Conservation (phyloP, 2,329 filamentous ascomycete genomes). For the Magnaporthiopsis rhizophila region DNA sequence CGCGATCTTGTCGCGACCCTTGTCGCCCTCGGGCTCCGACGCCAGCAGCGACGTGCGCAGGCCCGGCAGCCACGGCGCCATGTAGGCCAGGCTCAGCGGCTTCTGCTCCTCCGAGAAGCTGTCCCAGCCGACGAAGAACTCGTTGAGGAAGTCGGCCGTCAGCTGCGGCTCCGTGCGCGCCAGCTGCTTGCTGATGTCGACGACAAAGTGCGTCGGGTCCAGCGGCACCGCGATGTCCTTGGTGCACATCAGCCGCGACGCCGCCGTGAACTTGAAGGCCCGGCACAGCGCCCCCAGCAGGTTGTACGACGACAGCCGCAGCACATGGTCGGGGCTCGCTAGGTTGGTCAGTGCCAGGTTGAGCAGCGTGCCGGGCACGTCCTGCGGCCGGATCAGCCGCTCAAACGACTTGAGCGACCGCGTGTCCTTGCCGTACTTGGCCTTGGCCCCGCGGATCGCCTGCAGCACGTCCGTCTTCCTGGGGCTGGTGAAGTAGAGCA, state of each 20-base stretch:
- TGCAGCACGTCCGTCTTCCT: slow-evolving; percentile 56
- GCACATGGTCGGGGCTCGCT: slow-evolving; percentile 49
- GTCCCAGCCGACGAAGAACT: slow-evolving; percentile 66
- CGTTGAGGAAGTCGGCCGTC: slow-evolving; percentile 62
- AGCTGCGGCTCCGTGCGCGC: slow-evolving; percentile 57
- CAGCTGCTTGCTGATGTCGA: slow-evolving; percentile 57
- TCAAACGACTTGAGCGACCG: slow-evolving; percentile 54
- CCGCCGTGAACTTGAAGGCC: slow-evolving; percentile 58
- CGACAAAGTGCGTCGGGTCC: slow-evolving; percentile 55
- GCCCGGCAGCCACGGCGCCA: slow-evolving; percentile 60
- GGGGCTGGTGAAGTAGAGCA: slow-evolving; percentile 64
- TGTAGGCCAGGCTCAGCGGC: slow-evolving; percentile 58
- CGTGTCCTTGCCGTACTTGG: slow-evolving; percentile 56
- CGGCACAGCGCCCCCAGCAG: slow-evolving; percentile 58
- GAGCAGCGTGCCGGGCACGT: slow-evolving; percentile 60
- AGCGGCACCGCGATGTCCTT: slow-evolving; percentile 55
- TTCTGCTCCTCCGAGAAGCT: slow-evolving; percentile 61
- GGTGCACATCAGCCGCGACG: slow-evolving; percentile 50
- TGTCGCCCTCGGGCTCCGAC: slow-evolving; percentile 55
- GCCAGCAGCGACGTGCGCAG: slow-evolving; percentile 52
- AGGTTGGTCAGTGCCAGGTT: slow-evolving; percentile 62
- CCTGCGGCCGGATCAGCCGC: slow-evolving; percentile 58
- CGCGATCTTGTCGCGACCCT: slow-evolving; percentile 57
- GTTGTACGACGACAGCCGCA: slow-evolving; percentile 60
- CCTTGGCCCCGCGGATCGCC: slow-evolving; percentile 54